Conservation (phyloP, 371 early-diverging fungal genomes). For the Rhizopus delemar region DNA sequence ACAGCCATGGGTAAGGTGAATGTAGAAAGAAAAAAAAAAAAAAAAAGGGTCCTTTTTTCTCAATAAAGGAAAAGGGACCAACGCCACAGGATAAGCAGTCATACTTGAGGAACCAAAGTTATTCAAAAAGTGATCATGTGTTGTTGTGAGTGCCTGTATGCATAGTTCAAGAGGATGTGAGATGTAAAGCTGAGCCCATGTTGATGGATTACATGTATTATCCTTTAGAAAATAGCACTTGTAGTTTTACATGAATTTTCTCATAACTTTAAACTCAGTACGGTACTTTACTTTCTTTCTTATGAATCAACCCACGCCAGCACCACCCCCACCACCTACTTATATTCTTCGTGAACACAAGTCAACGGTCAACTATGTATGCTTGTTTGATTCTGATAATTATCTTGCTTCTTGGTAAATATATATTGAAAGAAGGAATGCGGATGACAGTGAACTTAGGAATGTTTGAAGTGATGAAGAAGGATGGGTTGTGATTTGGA, state of each 20-base stretch:
- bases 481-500: slow-evolving; percentile 45
- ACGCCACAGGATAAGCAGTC: slow-evolving; percentile 24
- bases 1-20: slow-evolving; percentile 12
- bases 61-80: slow-evolving; percentile 3
- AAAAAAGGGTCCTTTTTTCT: slow-evolving; percentile 8
- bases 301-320: not conserved
- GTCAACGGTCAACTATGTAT: slow-evolving; percentile 29
- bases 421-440: not conserved
- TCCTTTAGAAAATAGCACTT: too few relatives aligned
- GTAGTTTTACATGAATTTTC: not conserved
- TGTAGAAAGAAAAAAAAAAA: slow-evolving; percentile 6
- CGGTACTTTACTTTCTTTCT: not conserved
- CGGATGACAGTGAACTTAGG: not conserved
- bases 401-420: slow-evolving; percentile 41
- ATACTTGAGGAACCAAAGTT: not conserved
- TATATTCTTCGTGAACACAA: slow-evolving; percentile 43
- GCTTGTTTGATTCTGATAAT: slow-evolving; percentile 27
- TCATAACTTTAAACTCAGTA: not conserved
- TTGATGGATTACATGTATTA: too few relatives aligned
- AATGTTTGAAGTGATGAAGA: slow-evolving; percentile 35
- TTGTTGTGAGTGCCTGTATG: too few relatives aligned
- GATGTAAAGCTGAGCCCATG: too few relatives aligned
- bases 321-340: slow-evolving; percentile 29
- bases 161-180: too few relatives aligned
- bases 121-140: not conserved